Evolutionary conservation across 2,329 filamentous ascomycete species (phyloP).

Genomic region (Penicillium freii): DNA sequence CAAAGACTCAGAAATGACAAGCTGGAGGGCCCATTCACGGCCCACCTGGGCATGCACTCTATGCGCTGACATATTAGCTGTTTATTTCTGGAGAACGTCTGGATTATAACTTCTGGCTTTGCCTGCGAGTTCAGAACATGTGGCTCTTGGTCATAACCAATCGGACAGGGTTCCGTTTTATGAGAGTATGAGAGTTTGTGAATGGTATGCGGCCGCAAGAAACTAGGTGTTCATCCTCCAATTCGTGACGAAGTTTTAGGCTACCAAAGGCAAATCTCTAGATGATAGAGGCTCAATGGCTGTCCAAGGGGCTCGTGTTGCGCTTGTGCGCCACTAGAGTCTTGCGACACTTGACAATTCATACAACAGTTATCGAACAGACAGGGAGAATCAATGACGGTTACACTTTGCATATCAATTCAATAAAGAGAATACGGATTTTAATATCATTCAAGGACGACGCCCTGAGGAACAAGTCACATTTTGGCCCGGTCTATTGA

Average conservation of each 20-base stretch:
- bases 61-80: background rate
- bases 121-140: background rate
- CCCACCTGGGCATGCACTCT: too few relatives aligned
- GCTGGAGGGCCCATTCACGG: background rate
- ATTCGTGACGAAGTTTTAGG: background rate
- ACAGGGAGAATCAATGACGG: too few relatives aligned
- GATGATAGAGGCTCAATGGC: background rate
- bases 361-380: too few relatives aligned
- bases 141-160: background rate
- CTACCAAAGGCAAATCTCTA: background rate
- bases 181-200: background rate
- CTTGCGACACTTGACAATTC: too few relatives aligned
- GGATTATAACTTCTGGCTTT: background rate
- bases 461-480: constrained; percentile 35
- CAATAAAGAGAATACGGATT: background rate
- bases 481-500: constrained; percentile 39
- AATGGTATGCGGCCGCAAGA: too few relatives aligned
- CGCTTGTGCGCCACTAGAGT: background rate
- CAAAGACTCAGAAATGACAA: background rate
- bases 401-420: background rate
- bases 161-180: background rate
- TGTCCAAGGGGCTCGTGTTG: background rate
- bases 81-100: background rate
- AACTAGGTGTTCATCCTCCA: background rate
- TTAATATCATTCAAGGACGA: constrained; percentile 10